Conservation (phyloP, 2,329 filamentous ascomycete species). For the Ophiostoma montium region DNA sequence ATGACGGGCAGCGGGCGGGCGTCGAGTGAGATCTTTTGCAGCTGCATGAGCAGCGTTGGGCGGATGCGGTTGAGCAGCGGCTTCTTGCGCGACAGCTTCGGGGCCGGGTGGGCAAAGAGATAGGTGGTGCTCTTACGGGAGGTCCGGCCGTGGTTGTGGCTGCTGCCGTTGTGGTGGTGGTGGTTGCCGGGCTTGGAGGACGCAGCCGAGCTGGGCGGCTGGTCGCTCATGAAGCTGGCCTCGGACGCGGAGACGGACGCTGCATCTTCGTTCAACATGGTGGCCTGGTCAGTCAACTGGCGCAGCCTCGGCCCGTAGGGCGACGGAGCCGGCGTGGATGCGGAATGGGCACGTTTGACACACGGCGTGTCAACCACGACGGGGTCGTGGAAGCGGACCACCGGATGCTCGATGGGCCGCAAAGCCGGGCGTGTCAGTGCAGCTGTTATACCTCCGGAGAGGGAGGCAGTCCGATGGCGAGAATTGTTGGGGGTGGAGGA, state of each 20-base stretch:
- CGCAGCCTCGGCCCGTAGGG: conserved; percentile 8
- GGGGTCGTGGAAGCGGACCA: conserved; percentile 33
- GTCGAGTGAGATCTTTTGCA: conserved; percentile 50
- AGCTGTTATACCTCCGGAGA: conserved; percentile 4
- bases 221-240: conserved; percentile 30
- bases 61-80: conserved; percentile 52
- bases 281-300: background rate
- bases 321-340: background rate
- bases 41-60: conserved; percentile 55
- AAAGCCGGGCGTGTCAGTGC: background rate
- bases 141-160: conserved; percentile 17
- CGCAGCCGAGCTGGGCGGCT: conserved; percentile 21
- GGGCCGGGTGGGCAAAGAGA: conserved; percentile 53
- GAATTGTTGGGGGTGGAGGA: background rate
- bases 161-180: conserved; percentile 9
- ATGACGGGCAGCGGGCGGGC: conserved; percentile 52
- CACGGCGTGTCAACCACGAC: conserved; percentile 16
- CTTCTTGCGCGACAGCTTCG: conserved; percentile 44
- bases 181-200: conserved; percentile 23
- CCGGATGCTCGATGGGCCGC: conserved; percentile 15
- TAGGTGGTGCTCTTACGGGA: conserved; percentile 47
- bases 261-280: conserved; percentile 34
- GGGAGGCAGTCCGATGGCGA: background rate
- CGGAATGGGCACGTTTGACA: background rate
- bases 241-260: conserved; percentile 31